Percentiles rank a stretch among this genome's conserved stretches.
phyloP scores from a whole-genome alignment of 345 rosid species.

The Eucalyptus dawsonii region DNA sequence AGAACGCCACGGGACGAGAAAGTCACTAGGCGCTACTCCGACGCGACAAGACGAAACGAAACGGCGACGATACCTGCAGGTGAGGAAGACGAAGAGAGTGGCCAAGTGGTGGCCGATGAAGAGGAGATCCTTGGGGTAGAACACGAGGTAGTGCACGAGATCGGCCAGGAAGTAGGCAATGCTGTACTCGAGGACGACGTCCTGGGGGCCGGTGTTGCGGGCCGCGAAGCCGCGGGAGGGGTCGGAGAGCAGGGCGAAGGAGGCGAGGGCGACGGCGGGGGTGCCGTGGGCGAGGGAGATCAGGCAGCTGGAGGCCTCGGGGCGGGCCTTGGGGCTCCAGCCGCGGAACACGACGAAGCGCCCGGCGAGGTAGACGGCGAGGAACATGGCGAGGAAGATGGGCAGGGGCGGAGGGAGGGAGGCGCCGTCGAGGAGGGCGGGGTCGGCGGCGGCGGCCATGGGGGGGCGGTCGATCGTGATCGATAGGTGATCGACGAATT shows the following conservation, averaged over 20 bases:
- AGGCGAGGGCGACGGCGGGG: slow-evolving; percentile 64
- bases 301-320: slow-evolving; percentile 71
- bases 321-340: slow-evolving; percentile 53
- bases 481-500: background rate
- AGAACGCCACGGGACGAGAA: background rate
- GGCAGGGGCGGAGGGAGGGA: slow-evolving; percentile 4
- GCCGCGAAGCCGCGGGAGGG: slow-evolving; percentile 33
- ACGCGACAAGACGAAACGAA: background rate
- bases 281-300: slow-evolving; percentile 82
- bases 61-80: slow-evolving; percentile 37
- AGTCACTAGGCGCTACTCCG: background rate
- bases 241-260: slow-evolving; percentile 35
- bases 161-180: slow-evolving; percentile 72
- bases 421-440: background rate
- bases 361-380: slow-evolving; percentile 36
- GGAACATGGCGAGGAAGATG: slow-evolving; percentile 41
- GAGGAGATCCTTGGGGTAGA: slow-evolving; percentile 63
- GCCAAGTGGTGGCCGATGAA: slow-evolving; percentile 89
- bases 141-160: slow-evolving; percentile 67
- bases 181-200: slow-evolving; percentile 63
- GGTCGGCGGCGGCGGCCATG: background rate
- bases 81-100: slow-evolving; percentile 75
- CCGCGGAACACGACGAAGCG: slow-evolving; percentile 51
- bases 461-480: background rate
- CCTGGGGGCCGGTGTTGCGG: slow-evolving; percentile 37